These are phyloP conservation scores for Rhododendron simsii DNA, from an alignment of 148 eudicot genomes.

Conservation along the genomic window DNA sequence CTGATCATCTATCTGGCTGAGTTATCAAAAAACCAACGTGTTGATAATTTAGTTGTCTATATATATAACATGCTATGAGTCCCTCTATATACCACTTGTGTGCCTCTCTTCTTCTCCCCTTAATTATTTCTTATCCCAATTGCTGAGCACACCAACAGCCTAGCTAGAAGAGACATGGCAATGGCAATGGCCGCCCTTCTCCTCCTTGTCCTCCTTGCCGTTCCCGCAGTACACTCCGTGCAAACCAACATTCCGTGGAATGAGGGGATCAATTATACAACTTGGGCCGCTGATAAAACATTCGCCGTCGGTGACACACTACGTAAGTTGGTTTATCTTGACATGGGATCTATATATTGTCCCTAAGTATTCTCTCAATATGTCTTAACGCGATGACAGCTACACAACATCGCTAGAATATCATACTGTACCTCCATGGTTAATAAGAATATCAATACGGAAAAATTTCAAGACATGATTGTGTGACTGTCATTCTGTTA, in stretches of 20 bases:
- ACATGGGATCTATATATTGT: background rate
- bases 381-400: background rate
- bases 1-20: background rate
- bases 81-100: background rate
- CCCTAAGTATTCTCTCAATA: background rate
- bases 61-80: background rate
- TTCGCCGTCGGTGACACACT: slow-evolving; percentile 17
- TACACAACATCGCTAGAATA: background rate
- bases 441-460: background rate
- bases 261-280: background rate
- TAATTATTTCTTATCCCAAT: background rate
- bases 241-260: slow-evolving; percentile 12
- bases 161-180: background rate
- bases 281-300: background rate
- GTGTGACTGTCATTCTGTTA: background rate
- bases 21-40: no score
- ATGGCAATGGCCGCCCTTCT: slow-evolving; percentile 9
- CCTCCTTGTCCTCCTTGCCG: slow-evolving; percentile 8
- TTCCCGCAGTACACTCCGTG: slow-evolving; percentile 8
- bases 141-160: background rate
- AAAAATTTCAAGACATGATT: background rate
- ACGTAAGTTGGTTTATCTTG: slow-evolving; percentile 11
- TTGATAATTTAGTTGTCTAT: background rate
- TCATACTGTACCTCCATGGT: background rate
- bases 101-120: background rate